Conservation (phyloP, 2,329 filamentous ascomycete genomes). For the Neoascochyta sp. region DNA sequence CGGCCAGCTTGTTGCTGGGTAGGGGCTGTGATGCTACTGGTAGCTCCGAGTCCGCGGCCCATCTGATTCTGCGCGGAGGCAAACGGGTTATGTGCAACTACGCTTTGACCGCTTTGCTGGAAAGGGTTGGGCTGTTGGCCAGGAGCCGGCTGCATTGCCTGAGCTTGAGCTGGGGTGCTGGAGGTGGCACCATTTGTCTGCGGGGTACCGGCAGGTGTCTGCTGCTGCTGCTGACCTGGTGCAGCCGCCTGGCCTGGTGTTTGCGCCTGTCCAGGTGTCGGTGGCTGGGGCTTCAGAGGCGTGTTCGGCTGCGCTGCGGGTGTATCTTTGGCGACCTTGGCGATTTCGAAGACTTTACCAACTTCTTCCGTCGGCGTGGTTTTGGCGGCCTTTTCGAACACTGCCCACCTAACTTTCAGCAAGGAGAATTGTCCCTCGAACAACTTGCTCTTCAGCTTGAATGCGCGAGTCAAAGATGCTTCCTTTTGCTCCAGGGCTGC, state of each 20-base stretch:
- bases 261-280: conserved; percentile 8
- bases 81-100: conserved; percentile 11
- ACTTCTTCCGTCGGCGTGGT: conserved; percentile 83
- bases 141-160: conserved; percentile 2
- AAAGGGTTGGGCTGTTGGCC: conserved; percentile 11
- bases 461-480: conserved; percentile 56
- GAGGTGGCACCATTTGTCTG: conserved; percentile 15
- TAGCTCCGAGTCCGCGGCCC: conserved; percentile 14
- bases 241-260: conserved; percentile 5
- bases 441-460: conserved; percentile 67
- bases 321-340: conserved; percentile 60
- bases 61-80: conserved; percentile 11
- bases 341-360: conserved; percentile 79
- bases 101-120: conserved; percentile 9
- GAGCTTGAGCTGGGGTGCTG: conserved; percentile 11
- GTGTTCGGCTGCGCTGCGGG: conserved; percentile 17
- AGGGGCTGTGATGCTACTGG: conserved; percentile 10
- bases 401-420: conserved; percentile 67
- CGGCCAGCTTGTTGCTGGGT: conserved; percentile 22
- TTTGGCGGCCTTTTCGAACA: conserved; percentile 76
- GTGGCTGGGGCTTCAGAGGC: conserved; percentile 11
- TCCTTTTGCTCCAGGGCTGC: conserved; percentile 32
- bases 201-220: conserved; percentile 2
- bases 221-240: conserved; percentile 12
- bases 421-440: conserved; percentile 61